Conservation (phyloP, 2,329 filamentous ascomycete species). For the Tolypocladium album region DNA sequence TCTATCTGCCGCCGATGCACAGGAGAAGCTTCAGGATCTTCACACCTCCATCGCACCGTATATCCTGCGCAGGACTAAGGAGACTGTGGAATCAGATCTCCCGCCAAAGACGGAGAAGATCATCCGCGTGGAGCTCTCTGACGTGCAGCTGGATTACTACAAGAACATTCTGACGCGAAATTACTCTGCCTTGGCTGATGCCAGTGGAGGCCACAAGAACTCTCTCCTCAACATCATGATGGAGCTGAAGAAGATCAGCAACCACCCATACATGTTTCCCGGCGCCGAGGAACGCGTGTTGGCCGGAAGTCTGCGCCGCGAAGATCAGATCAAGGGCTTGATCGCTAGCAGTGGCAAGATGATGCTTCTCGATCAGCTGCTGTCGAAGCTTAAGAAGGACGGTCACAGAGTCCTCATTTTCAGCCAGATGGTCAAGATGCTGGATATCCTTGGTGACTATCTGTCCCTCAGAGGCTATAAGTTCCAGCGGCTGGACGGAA, state of each 20-base stretch:
- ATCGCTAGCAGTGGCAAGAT: slow-evolving; percentile 98
- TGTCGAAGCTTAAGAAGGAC: slow-evolving; percentile 86
- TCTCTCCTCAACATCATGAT: slow-evolving; percentile 98
- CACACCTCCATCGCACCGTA: slow-evolving; percentile 84
- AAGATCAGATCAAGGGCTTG: slow-evolving; percentile 83
- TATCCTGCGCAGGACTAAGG: slow-evolving; percentile 91
- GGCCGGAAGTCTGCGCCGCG: slow-evolving; percentile 66
- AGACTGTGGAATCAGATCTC: slow-evolving; percentile 92
- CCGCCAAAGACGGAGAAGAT: slow-evolving; percentile 98
- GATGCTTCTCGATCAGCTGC: slow-evolving; percentile 95
- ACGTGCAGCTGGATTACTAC: slow-evolving; percentile 95
- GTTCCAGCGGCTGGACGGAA: slow-evolving; percentile 91
- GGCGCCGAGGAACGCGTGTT: slow-evolving; percentile 86
- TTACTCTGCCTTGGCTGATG: slow-evolving; percentile 87
- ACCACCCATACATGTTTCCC: slow-evolving; percentile 96
- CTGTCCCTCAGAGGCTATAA: slow-evolving; percentile 87
- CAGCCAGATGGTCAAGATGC: slow-evolving; percentile 99
- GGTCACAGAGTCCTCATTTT: slow-evolving; percentile 95
- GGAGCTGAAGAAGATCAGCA: slow-evolving; percentile 98
- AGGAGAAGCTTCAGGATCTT: slow-evolving; percentile 75
- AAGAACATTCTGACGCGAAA: slow-evolving; percentile 98
- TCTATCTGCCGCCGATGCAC: slow-evolving; percentile 67
- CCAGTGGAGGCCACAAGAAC: slow-evolving; percentile 82
- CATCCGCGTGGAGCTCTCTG: slow-evolving; percentile 91
- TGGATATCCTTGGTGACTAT: slow-evolving; percentile 93